phyloP scores from a whole-genome alignment of 176 grass and related monocot species.

The Cocos nucifera region DNA sequence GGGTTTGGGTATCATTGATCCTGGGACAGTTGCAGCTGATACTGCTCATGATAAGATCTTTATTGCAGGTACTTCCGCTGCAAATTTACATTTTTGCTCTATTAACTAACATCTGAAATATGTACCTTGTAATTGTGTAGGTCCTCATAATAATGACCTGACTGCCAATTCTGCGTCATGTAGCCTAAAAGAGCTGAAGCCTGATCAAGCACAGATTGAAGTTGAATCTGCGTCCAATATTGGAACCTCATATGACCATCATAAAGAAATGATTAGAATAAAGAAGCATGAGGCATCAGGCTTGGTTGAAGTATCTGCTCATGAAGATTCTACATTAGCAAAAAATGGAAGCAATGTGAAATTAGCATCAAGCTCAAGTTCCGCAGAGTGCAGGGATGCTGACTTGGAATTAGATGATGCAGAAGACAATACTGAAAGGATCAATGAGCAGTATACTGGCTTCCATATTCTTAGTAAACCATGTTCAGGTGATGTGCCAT shows the following conservation, averaged over 20 bases:
- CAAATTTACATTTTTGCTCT: not conserved
- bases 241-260: not conserved
- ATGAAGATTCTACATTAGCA: constrained; percentile 8
- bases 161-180: not conserved
- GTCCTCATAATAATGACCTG: constrained; percentile 2
- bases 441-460: constrained; percentile 6
- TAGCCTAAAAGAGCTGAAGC: constrained; percentile 18
- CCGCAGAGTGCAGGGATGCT: not conserved
- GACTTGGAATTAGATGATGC: constrained; percentile 3
- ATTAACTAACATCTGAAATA: constrained; percentile 4
- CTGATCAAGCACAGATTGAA: constrained; percentile 27
- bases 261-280: constrained; percentile 24
- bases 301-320: constrained; percentile 21
- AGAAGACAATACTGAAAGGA: not conserved
- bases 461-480: not conserved
- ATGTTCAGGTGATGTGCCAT: constrained; percentile 12
- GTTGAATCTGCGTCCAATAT: constrained; percentile 18
- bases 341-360: constrained; percentile 12
- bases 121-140: constrained; percentile 20
- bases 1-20: no score
- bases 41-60: not conserved
- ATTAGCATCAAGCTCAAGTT: not conserved
- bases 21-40: not conserved
- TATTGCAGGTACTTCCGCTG: constrained; percentile 11
- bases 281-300: constrained; percentile 22